Conservation (phyloP, 805 yeast species). For the Kodamaea kaohsiungensis region DNA sequence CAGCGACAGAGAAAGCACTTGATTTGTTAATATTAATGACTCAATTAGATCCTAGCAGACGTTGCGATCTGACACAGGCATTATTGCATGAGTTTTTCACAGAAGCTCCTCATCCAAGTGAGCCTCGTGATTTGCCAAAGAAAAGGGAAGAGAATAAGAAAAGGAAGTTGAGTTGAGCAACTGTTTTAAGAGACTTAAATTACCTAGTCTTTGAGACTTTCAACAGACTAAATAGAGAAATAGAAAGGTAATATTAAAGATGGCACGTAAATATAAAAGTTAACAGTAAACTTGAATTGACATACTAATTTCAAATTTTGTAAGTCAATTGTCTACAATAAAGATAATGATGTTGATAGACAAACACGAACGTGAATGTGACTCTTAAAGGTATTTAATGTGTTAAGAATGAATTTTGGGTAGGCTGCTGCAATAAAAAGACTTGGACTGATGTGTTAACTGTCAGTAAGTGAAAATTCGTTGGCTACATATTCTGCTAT, state of each 20-base stretch:
- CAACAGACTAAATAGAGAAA: background rate
- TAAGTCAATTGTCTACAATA: no score
- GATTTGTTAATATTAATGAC: conserved; percentile 74
- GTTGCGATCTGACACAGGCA: conserved; percentile 67
- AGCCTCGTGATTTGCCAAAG: conserved; percentile 63
- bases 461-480: conserved; percentile 18
- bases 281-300: no score
- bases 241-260: background rate
- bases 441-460: no score
- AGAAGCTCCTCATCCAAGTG: conserved; percentile 75
- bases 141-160: conserved; percentile 22
- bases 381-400: no score
- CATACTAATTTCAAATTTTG: no score
- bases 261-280: no score
- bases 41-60: conserved; percentile 71
- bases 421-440: no score
- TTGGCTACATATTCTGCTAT: conserved; percentile 70
- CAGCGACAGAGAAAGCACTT: conserved; percentile 84
- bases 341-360: no score
- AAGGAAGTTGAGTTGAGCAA: conserved; percentile 25
- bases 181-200: no score
- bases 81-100: conserved; percentile 65
- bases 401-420: no score
- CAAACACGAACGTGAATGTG: no score
- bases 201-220: no score